A percentile compares a stretch with the other conserved stretches of the same genome.
Conservation (phyloP, 108 stramenopile species). For the Bacterosira constricta region DNA sequence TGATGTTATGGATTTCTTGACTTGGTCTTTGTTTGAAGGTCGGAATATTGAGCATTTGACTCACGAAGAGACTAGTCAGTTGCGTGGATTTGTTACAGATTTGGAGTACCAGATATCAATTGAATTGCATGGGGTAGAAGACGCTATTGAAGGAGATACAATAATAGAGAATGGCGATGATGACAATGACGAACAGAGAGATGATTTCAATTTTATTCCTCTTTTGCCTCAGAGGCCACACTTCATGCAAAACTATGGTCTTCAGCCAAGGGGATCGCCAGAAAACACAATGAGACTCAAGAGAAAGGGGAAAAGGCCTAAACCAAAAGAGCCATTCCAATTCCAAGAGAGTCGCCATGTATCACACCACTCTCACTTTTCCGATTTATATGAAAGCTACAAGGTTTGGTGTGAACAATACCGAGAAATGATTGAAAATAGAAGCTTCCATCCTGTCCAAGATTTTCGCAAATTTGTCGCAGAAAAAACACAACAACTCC, state of each 20-base stretch:
- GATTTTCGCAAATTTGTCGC: conserved; percentile 69
- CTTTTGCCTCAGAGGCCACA: conserved; percentile 15
- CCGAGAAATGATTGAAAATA: conserved; percentile 57
- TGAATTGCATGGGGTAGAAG: conserved; percentile 60
- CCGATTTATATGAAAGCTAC: conserved; percentile 80
- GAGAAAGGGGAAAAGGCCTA: conserved; percentile 19
- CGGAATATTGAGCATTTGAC: conserved; percentile 91
- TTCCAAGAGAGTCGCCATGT: conserved; percentile 63
- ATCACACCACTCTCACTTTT: conserved; percentile 72
- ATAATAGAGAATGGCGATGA: conserved; percentile 19
- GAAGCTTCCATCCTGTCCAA: conserved; percentile 65
- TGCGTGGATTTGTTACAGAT: conserved; percentile 72
- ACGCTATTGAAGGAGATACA: background rate
- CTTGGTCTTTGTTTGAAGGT: conserved; percentile 88
- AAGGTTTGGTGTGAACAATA: conserved; percentile 70
- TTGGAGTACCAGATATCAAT: conserved; percentile 71
- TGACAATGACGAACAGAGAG: conserved; percentile 7
- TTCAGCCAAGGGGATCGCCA: background rate
- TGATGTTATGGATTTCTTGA: conserved; percentile 80
- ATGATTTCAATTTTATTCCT: background rate
- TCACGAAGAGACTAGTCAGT: conserved; percentile 63
- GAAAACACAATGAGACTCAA: conserved; percentile 9
- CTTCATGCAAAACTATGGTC: conserved; percentile 25
- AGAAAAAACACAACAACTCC: conserved; percentile 64
- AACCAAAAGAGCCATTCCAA: conserved; percentile 57